phyloP scores from a whole-genome alignment of 1,139 yeast genomes.

The Hansenula anomala region DNA sequence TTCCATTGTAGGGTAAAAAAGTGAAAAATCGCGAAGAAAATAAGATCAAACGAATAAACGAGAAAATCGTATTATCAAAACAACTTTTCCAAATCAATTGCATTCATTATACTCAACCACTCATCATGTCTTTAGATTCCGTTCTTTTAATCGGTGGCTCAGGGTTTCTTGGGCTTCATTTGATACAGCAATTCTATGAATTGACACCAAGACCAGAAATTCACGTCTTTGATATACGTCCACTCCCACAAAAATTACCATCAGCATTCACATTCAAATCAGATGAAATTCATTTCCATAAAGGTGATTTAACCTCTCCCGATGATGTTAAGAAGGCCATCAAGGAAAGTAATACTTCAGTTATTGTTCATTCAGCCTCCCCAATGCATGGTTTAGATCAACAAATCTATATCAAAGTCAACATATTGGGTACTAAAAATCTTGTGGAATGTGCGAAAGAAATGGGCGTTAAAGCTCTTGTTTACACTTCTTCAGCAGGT shows the following conservation, averaged over 20 bases:
- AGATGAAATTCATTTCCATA: constrained; percentile 49
- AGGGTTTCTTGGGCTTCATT: constrained; percentile 90
- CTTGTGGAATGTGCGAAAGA: constrained; percentile 62
- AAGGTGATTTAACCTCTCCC: constrained; percentile 81
- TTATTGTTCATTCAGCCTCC: constrained; percentile 93
- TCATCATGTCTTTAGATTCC: constrained; percentile 36
- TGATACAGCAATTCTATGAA: constrained; percentile 77
- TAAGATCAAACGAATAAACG: not conserved
- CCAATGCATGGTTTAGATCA: constrained; percentile 88
- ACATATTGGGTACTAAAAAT: constrained; percentile 83
- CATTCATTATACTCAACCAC: too few species aligned
- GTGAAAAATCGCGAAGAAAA: not conserved
- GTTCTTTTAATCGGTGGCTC: constrained; percentile 90
- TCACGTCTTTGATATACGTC: constrained; percentile 88
- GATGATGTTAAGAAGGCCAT: constrained; percentile 68
- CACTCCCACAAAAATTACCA: constrained; percentile 67
- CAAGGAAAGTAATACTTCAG: constrained; percentile 53
- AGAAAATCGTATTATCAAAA: not conserved
- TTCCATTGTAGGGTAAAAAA: not conserved
- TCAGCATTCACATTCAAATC: constrained; percentile 72
- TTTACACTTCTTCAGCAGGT: constrained; percentile 96
- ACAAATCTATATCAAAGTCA: constrained; percentile 80
- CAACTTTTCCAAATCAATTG: not conserved
- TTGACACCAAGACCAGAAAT: constrained; percentile 66
- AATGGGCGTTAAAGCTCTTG: constrained; percentile 57